Evolutionary conservation across 2,329 filamentous ascomycete genomes (phyloP).

Genomic region (Cladophialophora carrionii): DNA sequence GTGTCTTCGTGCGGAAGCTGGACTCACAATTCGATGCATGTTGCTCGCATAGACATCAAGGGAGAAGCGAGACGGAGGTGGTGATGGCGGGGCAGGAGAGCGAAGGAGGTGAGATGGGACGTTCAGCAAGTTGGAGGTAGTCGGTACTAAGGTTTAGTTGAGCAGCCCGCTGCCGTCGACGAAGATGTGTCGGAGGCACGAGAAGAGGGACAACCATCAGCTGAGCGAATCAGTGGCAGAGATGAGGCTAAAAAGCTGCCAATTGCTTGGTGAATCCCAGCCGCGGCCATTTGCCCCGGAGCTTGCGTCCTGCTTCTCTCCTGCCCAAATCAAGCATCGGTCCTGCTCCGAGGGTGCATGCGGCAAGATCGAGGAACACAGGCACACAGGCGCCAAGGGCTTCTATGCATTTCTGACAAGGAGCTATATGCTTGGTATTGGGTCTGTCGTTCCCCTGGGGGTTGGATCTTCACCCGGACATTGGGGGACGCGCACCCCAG

Average conservation of each 20-base stretch:
- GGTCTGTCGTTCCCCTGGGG: neutral
- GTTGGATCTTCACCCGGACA: neutral
- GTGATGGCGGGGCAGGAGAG: slow-evolving; percentile 4
- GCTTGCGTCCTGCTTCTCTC: neutral
- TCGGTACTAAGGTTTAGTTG: neutral
- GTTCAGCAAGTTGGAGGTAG: slow-evolving; percentile 3
- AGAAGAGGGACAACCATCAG: slow-evolving; percentile 11
- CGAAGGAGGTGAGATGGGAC: neutral
- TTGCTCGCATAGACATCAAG: slow-evolving; percentile 26
- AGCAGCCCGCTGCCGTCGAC: neutral
- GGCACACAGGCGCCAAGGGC: slow-evolving; percentile 3
- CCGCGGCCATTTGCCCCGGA: slow-evolving; percentile 3
- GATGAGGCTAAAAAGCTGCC: slow-evolving; percentile 7
- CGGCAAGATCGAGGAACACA: slow-evolving; percentile 7
- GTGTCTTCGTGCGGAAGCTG: slow-evolving; percentile 23
- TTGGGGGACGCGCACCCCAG: neutral
- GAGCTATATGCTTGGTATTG: slow-evolving; percentile 10
- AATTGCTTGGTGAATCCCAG: neutral
- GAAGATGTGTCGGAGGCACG: slow-evolving; percentile 14
- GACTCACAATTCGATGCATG: slow-evolving; percentile 28
- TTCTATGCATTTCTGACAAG: slow-evolving; percentile 2
- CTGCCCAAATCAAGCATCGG: slow-evolving; percentile 5
- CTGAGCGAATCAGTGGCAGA: slow-evolving; percentile 13
- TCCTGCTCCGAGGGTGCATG: slow-evolving; percentile 16
- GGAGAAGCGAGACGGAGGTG: slow-evolving; percentile 9